Base-by-base conservation (phyloP, 306 rosid genomes). In the Cyamopsis tetragonoloba region DNA sequence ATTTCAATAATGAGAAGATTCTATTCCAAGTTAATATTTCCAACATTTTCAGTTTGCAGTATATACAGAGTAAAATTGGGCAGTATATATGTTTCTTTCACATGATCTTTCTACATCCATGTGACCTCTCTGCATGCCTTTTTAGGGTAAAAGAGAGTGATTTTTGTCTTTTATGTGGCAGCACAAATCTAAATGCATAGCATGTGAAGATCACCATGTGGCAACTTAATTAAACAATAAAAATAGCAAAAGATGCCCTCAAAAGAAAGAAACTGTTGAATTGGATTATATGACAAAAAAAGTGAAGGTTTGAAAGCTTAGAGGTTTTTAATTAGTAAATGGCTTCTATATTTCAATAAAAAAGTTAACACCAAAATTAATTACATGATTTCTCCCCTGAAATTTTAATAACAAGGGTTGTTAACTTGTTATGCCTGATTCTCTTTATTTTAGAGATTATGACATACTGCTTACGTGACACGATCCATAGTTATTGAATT, bases 81-180 rank as follows among this genome's bases (percentile, higher is more conserved):
- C 13, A 68, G n/a, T n/a, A 60, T 66, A 46, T 14, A 64, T 70
- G 74, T 72, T 72, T 41, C 79, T 72, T n/a, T 76, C 86, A 81
- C 86, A 79, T 84, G 86, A 77, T 66, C 63, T 30, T 62, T 84
- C 80, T 69, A 62, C 62, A 81, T 81, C 82, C 89, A 85, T 82
- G 83, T 79, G 89, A 79, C 89, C 81, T n/a, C 86, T 61, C 82
- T 54, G 65, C 65, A 69, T 65, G 43, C 62, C 22, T 66, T 73
- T 72, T 73, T 76, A 23, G 43, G 63, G 75, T 41, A 67, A 57
- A 22, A 65, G 62, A 47, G 65, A 74, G 68, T 56, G 44, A 6
- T 64, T 54, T 76, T 82, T 82, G 87, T 82, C 90, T 85, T 77
- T 63, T 77, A 71, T 71, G 56, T 24, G 64, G 47, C 49, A 55